Conservation (phyloP, 2,329 filamentous ascomycete species). For the Hyphodiscus sp. region DNA sequence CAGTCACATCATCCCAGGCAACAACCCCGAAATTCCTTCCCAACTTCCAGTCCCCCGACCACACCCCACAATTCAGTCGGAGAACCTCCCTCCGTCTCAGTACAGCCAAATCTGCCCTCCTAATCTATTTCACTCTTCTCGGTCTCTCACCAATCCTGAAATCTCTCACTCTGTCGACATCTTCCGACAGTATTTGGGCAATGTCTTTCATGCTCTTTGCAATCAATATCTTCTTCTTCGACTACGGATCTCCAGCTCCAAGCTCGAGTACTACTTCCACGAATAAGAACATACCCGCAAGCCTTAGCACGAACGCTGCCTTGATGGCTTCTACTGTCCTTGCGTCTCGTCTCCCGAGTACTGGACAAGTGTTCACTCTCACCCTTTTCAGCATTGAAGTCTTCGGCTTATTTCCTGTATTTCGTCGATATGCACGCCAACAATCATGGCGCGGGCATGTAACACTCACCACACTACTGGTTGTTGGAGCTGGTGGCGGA, state of each 20-base stretch:
- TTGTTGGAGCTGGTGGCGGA: slow-evolving; percentile 73
- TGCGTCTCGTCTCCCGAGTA: slow-evolving; percentile 80
- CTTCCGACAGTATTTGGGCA: slow-evolving; percentile 93
- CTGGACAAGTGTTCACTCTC: slow-evolving; percentile 88
- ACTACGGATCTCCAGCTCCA: slow-evolving; percentile 61
- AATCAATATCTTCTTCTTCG: slow-evolving; percentile 97
- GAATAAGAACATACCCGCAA: slow-evolving; percentile 40
- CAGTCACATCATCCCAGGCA: slow-evolving; percentile 19
- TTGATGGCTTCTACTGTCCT: slow-evolving; percentile 95
- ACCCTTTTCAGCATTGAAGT: slow-evolving; percentile 97
- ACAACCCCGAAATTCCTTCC: slow-evolving; percentile 15
- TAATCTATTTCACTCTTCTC: slow-evolving; percentile 89
- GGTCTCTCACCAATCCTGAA: slow-evolving; percentile 93
- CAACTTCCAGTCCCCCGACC: slow-evolving; percentile 29
- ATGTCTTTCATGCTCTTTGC: slow-evolving; percentile 88
- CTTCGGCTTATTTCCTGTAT: slow-evolving; percentile 96
- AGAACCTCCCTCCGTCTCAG: slow-evolving; percentile 58
- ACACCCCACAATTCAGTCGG: slow-evolving; percentile 24
- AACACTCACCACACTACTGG: slow-evolving; percentile 65
- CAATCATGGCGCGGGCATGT: slow-evolving; percentile 78
- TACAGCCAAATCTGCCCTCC: slow-evolving; percentile 83
- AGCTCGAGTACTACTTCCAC: slow-evolving; percentile 28
- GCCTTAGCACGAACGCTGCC: slow-evolving; percentile 87
- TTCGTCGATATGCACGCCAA: slow-evolving; percentile 79
- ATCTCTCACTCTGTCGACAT: slow-evolving; percentile 88